Base-by-base conservation (phyloP, 2,329 filamentous ascomycete genomes). In the Diaporthe sp. region DNA sequence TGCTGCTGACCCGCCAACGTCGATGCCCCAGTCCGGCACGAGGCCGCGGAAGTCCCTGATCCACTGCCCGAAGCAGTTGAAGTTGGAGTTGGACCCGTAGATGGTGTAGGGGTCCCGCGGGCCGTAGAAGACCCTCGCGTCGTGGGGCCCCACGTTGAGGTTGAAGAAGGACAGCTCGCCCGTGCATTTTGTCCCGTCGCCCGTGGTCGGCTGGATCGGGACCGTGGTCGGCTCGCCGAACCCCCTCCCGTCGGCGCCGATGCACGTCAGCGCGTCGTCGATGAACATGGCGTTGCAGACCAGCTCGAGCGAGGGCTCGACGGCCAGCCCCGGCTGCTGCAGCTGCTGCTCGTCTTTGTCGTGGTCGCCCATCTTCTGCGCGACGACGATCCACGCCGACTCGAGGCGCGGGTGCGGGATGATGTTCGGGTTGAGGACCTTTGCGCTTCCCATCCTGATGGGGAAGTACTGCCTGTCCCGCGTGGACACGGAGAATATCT, bases 11-110 rank as follows among this genome's bases (percentile, higher is more conserved):
- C n/a, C n/a, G n/a, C 79, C 75, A 25, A 77, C 77, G 13, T 80
- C 82, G 30, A 78, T 77, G 4, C 77, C 80, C 86, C 86, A 88
- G 72, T 87, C 85, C 9, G 52, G n/a, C 9, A 87, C 81, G 2
- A 91, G 80, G 40, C 83, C 79, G 17, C 87, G 83, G 68, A 91
- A 87, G 77, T 91, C 89, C 52, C 89, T 86, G 19, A 89, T 82
- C 82, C 87, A 92, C 77, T 89, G 86, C 1, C 90, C 89, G 75
- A 91, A 89, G 79, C 90, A 92, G 2, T 86, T 88, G 75, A 85
- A 84, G 0, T 77, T 74, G 0, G 89, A 90, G 76, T 90, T 90
- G 12, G 89, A 90, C 2, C 90, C 90, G 73, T 87, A 92, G 6
- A 89, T 80, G 1, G 86, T 83, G 72, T 87, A 89, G 0, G 89